Percentiles rank a stretch among this genome's conserved stretches.
phyloP scores from a whole-genome alignment of 495 filamentous ascomycete species.

The Trichoderma reesei region DNA sequence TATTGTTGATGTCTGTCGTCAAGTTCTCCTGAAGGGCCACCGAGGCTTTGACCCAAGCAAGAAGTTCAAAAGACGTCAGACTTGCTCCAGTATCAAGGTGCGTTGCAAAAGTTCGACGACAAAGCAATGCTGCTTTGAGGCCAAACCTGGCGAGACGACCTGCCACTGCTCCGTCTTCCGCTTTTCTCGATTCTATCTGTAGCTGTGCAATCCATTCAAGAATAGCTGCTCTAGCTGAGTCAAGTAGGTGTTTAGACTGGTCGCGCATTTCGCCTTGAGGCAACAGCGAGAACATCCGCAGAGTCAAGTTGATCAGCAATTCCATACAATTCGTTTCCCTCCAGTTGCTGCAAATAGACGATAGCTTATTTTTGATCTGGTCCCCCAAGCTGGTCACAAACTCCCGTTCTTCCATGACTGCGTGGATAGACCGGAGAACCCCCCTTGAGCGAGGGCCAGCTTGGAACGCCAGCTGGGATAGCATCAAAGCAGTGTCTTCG shows the following conservation, averaged over 20 bases:
- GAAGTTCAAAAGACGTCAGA: not conserved
- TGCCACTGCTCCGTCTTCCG: slow-evolving; percentile 30
- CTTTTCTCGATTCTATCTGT: slow-evolving; percentile 31
- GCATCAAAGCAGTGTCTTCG: slow-evolving; percentile 31
- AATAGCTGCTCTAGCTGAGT: slow-evolving; percentile 18
- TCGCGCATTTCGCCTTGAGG: not conserved
- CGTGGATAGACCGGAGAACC: slow-evolving; percentile 31
- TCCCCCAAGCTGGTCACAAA: slow-evolving; percentile 37
- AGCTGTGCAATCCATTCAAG: slow-evolving; percentile 36
- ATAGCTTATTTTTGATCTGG: slow-evolving; percentile 32
- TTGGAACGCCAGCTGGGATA: slow-evolving; percentile 36
- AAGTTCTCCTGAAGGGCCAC: not conserved
- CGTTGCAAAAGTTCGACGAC: not conserved
- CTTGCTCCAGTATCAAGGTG: not conserved
- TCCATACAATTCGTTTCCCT: slow-evolving; percentile 43
- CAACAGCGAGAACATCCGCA: slow-evolving; percentile 22
- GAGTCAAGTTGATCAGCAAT: slow-evolving; percentile 32
- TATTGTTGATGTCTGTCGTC: not conserved
- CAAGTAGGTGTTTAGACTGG: slow-evolving; percentile 10
- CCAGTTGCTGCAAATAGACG: slow-evolving; percentile 38
- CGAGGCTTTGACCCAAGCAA: not conserved
- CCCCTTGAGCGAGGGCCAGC: slow-evolving; percentile 33
- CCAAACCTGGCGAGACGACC: slow-evolving; percentile 28
- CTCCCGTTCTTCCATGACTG: slow-evolving; percentile 31
- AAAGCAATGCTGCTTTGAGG: slow-evolving; percentile 25